Conservation (phyloP, 2,329 filamentous ascomycete genomes). For the Clonostachys byssicola region DNA sequence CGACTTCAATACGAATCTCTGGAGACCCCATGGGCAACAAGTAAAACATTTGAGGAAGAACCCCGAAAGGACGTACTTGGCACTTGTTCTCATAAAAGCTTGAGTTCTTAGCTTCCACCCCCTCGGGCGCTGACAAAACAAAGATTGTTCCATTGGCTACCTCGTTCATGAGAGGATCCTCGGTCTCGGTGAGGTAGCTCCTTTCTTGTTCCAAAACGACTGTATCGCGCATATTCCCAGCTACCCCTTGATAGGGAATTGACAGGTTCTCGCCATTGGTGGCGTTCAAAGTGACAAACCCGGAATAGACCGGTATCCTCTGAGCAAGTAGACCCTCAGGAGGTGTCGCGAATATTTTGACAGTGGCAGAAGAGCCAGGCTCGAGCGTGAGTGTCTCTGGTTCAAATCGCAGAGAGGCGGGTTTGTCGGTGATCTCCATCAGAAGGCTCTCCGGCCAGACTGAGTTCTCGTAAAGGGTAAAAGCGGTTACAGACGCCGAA, state of each 20-base stretch:
- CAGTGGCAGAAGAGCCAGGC: slow-evolving; percentile 32
- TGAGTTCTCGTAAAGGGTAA: slow-evolving; percentile 37
- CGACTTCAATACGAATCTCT: slow-evolving; percentile 36
- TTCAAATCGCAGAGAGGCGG: slow-evolving; percentile 37
- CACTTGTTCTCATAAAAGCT: too few species aligned
- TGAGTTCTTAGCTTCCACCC: too few species aligned
- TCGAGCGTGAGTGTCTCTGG: slow-evolving; percentile 35
- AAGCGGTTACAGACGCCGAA: slow-evolving; percentile 45
- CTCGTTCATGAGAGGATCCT: slow-evolving; percentile 16
- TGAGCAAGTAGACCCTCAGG: slow-evolving; percentile 14
- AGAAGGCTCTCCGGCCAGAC: not conserved
- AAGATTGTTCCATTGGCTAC: slow-evolving; percentile 30
- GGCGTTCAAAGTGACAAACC: slow-evolving; percentile 32
- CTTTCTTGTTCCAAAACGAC: slow-evolving; percentile 16
- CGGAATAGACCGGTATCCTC: slow-evolving; percentile 34
- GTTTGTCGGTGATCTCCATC: slow-evolving; percentile 20
- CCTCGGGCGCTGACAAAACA: slow-evolving; percentile 21
- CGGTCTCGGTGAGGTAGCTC: slow-evolving; percentile 26
- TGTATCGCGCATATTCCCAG: slow-evolving; percentile 21
- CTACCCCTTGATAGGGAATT: slow-evolving; percentile 33
- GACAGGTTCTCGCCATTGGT: slow-evolving; percentile 26
- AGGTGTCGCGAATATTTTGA: slow-evolving; percentile 36
- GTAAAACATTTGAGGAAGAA: too few species aligned
- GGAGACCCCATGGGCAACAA: slow-evolving; percentile 5
- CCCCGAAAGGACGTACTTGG: too few species aligned